These are phyloP conservation scores for Penicillium canescens DNA, from an alignment of 495 filamentous ascomycete genomes.

Conservation along the genomic window DNA sequence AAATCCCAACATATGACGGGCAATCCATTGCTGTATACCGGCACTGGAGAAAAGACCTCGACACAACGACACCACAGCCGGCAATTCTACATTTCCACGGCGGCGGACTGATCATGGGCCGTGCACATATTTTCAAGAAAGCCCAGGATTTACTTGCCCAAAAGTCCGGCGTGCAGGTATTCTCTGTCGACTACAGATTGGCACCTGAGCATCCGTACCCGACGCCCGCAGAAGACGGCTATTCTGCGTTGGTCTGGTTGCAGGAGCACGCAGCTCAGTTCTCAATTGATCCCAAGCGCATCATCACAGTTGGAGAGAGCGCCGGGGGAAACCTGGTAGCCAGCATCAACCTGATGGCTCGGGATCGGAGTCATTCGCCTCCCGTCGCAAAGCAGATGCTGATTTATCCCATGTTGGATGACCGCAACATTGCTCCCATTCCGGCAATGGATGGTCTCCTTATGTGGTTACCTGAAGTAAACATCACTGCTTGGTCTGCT, in stretches of 20 bases:
- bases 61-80: constrained; percentile 7
- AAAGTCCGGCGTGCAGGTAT: constrained; percentile 15
- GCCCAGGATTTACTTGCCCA: constrained; percentile 9
- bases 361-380: constrained; percentile 41
- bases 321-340: constrained; percentile 58
- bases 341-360: constrained; percentile 39
- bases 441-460: constrained; percentile 12
- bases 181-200: constrained; percentile 37
- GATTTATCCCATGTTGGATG: constrained; percentile 51
- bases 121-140: constrained; percentile 4
- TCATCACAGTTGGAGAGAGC: constrained; percentile 62
- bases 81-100: constrained; percentile 23
- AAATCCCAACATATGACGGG: constrained; percentile 16
- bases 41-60: constrained; percentile 4
- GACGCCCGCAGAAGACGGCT: constrained; percentile 36
- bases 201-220: constrained; percentile 36
- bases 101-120: constrained; percentile 20
- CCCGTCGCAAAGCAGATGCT: constrained; percentile 46
- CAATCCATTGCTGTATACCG: constrained; percentile 12
- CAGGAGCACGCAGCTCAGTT: constrained; percentile 36
- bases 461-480: constrained; percentile 35
- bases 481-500: constrained; percentile 23
- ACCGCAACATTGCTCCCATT: constrained; percentile 13
- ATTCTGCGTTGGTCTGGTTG: constrained; percentile 43
- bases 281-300: constrained; percentile 53